These are phyloP conservation scores for Xylaria sp. DNA, from an alignment of 2,329 filamentous ascomycete species.

Conservation along the genomic window DNA sequence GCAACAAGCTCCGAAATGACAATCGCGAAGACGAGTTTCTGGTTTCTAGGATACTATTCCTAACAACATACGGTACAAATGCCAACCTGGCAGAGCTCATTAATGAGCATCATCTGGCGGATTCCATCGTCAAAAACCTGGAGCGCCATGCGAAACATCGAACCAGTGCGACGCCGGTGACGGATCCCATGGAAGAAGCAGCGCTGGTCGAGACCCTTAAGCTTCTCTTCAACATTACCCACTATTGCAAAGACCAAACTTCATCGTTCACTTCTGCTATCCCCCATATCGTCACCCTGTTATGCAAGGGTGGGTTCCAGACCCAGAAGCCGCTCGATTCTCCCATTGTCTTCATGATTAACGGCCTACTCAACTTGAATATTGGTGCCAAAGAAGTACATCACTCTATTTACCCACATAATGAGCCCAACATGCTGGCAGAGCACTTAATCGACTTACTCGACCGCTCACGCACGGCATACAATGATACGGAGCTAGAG, in stretches of 20 bases:
- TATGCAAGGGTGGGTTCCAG: slow-evolving; percentile 62
- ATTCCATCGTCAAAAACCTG: slow-evolving; percentile 71
- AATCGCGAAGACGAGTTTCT: slow-evolving; percentile 86
- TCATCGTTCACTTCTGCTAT: slow-evolving; percentile 69
- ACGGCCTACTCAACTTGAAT: slow-evolving; percentile 79
- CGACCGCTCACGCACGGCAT: slow-evolving; percentile 63
- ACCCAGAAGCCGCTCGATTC: slow-evolving; percentile 70
- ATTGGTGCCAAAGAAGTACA: slow-evolving; percentile 58
- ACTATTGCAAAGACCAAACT: slow-evolving; percentile 67
- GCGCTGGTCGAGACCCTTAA: slow-evolving; percentile 84
- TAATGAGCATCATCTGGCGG: slow-evolving; percentile 65
- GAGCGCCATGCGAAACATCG: slow-evolving; percentile 64
- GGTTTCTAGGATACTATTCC: slow-evolving; percentile 74
- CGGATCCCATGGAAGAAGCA: slow-evolving; percentile 71
- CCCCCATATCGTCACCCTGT: slow-evolving; percentile 69
- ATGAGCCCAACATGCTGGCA: slow-evolving; percentile 60
- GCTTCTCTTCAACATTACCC: slow-evolving; percentile 84
- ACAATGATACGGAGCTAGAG: slow-evolving; percentile 73
- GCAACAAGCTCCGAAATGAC: slow-evolving; percentile 71
- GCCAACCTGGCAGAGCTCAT: slow-evolving; percentile 68
- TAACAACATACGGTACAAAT: slow-evolving; percentile 77
- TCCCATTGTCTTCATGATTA: slow-evolving; percentile 72
- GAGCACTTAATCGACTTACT: slow-evolving; percentile 72
- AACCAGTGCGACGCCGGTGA: slow-evolving; percentile 35
- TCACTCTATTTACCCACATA: slow-evolving; percentile 67